Evolutionary conservation across 257 asterid genomes (phyloP).

Genomic region (Verbena officinalis): DNA sequence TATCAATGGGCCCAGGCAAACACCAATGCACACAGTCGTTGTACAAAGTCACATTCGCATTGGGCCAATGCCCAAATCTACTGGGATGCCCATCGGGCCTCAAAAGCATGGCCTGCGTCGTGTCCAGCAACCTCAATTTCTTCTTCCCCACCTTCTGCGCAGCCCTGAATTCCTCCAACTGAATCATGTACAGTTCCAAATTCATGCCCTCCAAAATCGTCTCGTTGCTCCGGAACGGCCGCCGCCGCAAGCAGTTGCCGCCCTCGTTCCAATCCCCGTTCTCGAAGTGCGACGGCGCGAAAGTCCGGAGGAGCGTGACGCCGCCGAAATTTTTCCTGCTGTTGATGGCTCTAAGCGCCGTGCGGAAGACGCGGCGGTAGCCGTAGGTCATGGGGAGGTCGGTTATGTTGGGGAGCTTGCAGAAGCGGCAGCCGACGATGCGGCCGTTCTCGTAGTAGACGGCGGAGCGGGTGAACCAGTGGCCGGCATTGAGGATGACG

Average conservation of each 20-base stretch:
- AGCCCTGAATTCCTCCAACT: slow-evolving; percentile 54
- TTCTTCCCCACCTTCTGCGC: slow-evolving; percentile 44
- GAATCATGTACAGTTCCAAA: slow-evolving; percentile 47
- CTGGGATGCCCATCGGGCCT: slow-evolving; percentile 82
- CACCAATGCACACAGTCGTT: slow-evolving; percentile 61
- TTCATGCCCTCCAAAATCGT: slow-evolving; percentile 43
- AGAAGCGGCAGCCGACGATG: slow-evolving; percentile 53
- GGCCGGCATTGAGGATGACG: slow-evolving; percentile 65
- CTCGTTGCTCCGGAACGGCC: slow-evolving; percentile 50
- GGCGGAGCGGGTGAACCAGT: slow-evolving; percentile 70
- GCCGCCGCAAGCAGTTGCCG: slow-evolving; percentile 55
- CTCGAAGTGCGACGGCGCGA: slow-evolving; percentile 70
- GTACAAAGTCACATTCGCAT: slow-evolving; percentile 45
- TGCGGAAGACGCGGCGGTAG: slow-evolving; percentile 52
- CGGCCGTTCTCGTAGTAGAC: slow-evolving; percentile 42
- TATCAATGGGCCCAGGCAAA: slow-evolving; percentile 70
- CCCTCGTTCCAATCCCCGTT: slow-evolving; percentile 64
- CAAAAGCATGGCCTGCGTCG: slow-evolving; percentile 54
- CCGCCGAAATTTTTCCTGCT: slow-evolving; percentile 30
- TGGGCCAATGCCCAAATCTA: slow-evolving; percentile 62
- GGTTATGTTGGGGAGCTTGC: slow-evolving; percentile 46
- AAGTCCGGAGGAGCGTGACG: slow-evolving; percentile 48
- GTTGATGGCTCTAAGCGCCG: slow-evolving; percentile 42
- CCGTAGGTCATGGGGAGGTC: slow-evolving; percentile 39
- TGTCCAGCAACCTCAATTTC: slow-evolving; percentile 47